Base-by-base conservation (phyloP, 2,329 filamentous ascomycete genomes). In the Graphiopsis chlorocephala region DNA sequence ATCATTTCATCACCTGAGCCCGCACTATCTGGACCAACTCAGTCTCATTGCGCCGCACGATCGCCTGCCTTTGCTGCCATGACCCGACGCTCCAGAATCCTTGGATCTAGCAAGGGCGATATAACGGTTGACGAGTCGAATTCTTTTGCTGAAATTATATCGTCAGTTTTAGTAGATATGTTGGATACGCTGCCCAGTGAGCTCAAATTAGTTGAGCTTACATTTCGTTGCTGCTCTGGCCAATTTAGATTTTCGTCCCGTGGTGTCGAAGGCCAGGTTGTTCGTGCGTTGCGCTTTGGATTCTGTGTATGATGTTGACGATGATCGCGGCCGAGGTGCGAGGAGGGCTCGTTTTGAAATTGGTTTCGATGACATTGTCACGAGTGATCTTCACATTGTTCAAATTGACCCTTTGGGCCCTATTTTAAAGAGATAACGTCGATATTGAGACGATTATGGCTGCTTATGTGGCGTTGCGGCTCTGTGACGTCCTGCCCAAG, bases 91-190 rank as follows among this genome's bases (percentile, higher is more conserved):
- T 72, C 71, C 17, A 73, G 55, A 29, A 71, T 64, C 59, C 64
- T 69, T 4, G 71, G 69, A 56, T 73, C 70, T 15, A 73, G 65
- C 17, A 73, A 66, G 2, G 67, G 62, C 14, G 71, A 72, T 1
- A 38, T 4, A 12, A 71, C 28, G 11, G 38, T 55, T 11, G 71
- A 71, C 3, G 71, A 72, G 63, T 73, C 71, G 60, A 73, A 73
- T 10, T 42, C 38, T 57, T 45, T 64, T 11, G 61, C 64, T 67
- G 59, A 11, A 35, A 8, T n/a, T 1, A 11, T 14, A 45, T n/a
- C 10, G 55, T 58, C 31, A 56, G 52, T 35, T 33, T 12, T 15
- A 33, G 23, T 3, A 17, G 12, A 6, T 33, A 15, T 11, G 17
- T 31, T 7, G 17, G 28, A 1, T 23, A 17, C 35, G 14, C 15